Conservation (phyloP, 2,329 filamentous ascomycete genomes). For the Penicillium decumbens region DNA sequence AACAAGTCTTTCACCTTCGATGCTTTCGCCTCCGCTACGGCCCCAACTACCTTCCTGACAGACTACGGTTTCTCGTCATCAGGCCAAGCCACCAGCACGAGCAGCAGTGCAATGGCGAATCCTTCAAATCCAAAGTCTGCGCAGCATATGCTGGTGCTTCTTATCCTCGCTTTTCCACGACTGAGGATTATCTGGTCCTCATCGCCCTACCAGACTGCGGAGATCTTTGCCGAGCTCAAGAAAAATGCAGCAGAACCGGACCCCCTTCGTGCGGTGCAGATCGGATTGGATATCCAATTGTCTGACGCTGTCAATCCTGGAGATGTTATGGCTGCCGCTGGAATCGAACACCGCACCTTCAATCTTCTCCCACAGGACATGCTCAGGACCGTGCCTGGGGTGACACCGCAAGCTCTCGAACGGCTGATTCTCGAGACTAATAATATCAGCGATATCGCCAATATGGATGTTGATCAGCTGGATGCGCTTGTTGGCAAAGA, state of each 20-base stretch:
- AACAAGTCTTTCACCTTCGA: slow-evolving; percentile 96
- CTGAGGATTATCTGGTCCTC: slow-evolving; percentile 91
- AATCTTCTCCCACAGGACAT: slow-evolving; percentile 87
- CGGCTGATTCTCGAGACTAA: slow-evolving; percentile 67
- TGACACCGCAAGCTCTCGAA: slow-evolving; percentile 72
- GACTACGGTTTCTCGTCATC: slow-evolving; percentile 52
- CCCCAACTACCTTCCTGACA: slow-evolving; percentile 37
- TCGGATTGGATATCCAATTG: slow-evolving; percentile 64
- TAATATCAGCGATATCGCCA: slow-evolving; percentile 76
- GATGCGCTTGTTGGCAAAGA: slow-evolving; percentile 71
- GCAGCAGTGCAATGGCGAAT: slow-evolving; percentile 60
- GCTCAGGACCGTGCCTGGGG: slow-evolving; percentile 76
- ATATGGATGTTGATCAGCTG: slow-evolving; percentile 72
- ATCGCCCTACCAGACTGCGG: slow-evolving; percentile 89
- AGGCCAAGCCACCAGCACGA: slow-evolving; percentile 46
- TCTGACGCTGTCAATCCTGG: slow-evolving; percentile 32
- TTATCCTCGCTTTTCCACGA: slow-evolving; percentile 85
- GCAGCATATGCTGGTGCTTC: slow-evolving; percentile 84
- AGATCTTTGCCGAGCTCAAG: slow-evolving; percentile 94
- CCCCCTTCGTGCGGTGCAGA: slow-evolving; percentile 75
- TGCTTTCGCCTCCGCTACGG: slow-evolving; percentile 49
- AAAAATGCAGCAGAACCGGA: slow-evolving; percentile 85
- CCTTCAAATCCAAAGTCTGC: slow-evolving; percentile 66
- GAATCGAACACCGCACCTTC: slow-evolving; percentile 60
- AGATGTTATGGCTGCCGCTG: slow-evolving; percentile 54